These are phyloP conservation scores for Plicaturopsis crispa DNA, from an alignment of 768 basidiomycete genomes.

Conservation along the genomic window DNA sequence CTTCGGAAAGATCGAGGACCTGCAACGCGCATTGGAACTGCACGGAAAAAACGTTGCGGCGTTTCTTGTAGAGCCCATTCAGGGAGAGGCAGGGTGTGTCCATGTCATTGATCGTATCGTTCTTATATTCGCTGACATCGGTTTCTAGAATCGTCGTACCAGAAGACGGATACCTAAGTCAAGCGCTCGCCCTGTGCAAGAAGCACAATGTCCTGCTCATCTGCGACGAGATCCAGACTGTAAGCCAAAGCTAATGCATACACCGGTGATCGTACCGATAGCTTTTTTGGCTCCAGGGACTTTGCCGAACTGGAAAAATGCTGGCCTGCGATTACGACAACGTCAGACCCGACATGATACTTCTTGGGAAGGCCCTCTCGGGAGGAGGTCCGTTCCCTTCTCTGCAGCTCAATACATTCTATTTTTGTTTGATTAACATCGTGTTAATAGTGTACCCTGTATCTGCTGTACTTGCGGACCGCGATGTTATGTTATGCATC, in stretches of 20 bases:
- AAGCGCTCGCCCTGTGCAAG: constrained; percentile 79
- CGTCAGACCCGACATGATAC: constrained; percentile 84
- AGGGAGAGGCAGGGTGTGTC: constrained; percentile 94
- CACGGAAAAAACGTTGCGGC: constrained; percentile 83
- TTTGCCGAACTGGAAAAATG: constrained; percentile 92
- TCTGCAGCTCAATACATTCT: too few relatives aligned
- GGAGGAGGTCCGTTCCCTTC: constrained; percentile 65
- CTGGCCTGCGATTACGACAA: constrained; percentile 84
- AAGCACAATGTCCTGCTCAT: constrained; percentile 93
- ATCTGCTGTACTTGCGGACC: constrained; percentile 86
- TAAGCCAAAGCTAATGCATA: constrained; percentile 21
- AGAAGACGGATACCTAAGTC: constrained; percentile 73
- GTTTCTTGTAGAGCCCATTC: constrained; percentile 95
- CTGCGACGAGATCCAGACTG: constrained; percentile 97
- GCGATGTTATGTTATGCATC: constrained; percentile 92
- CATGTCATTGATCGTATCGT: constrained; percentile 1
- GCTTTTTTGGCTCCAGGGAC: constrained; percentile 41
- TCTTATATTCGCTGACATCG: not conserved
- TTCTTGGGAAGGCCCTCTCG: constrained; percentile 94
- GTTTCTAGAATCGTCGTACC: constrained; percentile 83
- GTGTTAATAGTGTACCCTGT: constrained; percentile 77
- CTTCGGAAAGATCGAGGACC: constrained; percentile 76
- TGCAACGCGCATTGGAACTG: constrained; percentile 73
- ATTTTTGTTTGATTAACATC: constrained; percentile 2
- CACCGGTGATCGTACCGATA: constrained; percentile 3